Conservation (phyloP, 352 stramenopile genomes). For the Phytophthora megakarya region DNA sequence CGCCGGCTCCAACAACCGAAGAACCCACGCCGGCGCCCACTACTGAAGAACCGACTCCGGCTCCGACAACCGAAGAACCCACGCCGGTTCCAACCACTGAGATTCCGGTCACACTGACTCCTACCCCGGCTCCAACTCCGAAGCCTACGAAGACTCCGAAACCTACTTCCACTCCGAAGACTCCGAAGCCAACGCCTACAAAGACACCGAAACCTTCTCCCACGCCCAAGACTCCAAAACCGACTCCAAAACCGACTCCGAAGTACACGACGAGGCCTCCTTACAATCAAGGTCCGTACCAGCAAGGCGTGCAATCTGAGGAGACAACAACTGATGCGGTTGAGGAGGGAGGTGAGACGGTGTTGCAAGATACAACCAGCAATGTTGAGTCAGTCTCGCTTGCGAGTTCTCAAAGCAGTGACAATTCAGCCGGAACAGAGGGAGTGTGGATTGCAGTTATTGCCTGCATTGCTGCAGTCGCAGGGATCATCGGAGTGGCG, state of each 20-base stretch:
- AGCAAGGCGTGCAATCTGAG: neutral
- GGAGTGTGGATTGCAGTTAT: constrained; percentile 24
- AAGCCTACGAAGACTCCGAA: neutral
- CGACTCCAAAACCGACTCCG: neutral
- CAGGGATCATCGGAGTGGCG: constrained; percentile 21
- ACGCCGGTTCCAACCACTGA: too few relatives aligned
- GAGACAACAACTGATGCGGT: neutral
- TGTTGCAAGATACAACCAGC: constrained; percentile 3
- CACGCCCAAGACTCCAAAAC: neutral
- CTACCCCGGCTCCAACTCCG: neutral
- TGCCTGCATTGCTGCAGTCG: constrained; percentile 23
- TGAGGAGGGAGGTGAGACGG: neutral
- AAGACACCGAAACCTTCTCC: constrained; percentile 3
- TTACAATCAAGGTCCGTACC: constrained; percentile 18
- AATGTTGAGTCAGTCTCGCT: constrained; percentile 5
- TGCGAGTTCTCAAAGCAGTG: constrained; percentile 6
- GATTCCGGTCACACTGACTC: neutral
- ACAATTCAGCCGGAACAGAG: neutral
- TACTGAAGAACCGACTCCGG: neutral
- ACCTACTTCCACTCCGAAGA: neutral
- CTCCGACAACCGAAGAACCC: neutral
- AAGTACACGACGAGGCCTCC: constrained; percentile 8
- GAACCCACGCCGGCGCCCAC: neutral
- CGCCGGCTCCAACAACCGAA: neutral
- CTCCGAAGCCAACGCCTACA: neutral